Base-by-base conservation (phyloP, 2,329 filamentous ascomycete genomes). In the Cercospora berteroae region DNA sequence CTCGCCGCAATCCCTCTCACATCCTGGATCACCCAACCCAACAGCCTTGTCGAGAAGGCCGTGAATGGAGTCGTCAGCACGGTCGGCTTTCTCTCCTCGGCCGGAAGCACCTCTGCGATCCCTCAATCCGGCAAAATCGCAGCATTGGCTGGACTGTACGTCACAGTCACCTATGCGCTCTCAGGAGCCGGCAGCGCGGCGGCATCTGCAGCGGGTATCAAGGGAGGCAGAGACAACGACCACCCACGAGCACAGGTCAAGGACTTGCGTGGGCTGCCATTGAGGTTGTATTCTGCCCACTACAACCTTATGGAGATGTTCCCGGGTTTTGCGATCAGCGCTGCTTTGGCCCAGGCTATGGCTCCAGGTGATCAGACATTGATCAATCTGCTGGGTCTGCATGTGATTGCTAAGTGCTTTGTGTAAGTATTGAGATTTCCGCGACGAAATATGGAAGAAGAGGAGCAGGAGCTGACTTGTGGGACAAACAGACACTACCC, bases 351-450 rank as follows among this genome's bases (percentile, higher is more conserved):
- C n/a, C 73, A 74, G 66, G 71, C 69, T n/a, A 72, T 75, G 23
- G 74, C 74, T 27, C 74, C 74, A 2, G 68, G 66, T 16, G 74
- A 76, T 66, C 72, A 73, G 67, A 67, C 50, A 13, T 63, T 76
- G 60, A 71, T 75, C 39, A 76, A 75, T 58, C 63, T 76, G 72
- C 59, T 76, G n/a, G 74, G 74, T 62, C 64, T 76, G 68, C 74
- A 76, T 67, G 74, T 76, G 18, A 68, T 76, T 50, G 65, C 67
- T 33, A 76, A 76, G 71, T 65, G 69, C 25, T 73, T 76, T 62
- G 63, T 76, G 70, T 74, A 68, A 73, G 72, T 70, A 6, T 7
- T 33, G 10, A 16, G 23, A 27, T 8, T 44, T 18, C 16, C 4
- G 5, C 25, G 36, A 42, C 1, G 16, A 42, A 7, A 3, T 0